Base-by-base conservation (phyloP, 805 yeast species). In the Hanseniaspora mollemarum region DNA sequence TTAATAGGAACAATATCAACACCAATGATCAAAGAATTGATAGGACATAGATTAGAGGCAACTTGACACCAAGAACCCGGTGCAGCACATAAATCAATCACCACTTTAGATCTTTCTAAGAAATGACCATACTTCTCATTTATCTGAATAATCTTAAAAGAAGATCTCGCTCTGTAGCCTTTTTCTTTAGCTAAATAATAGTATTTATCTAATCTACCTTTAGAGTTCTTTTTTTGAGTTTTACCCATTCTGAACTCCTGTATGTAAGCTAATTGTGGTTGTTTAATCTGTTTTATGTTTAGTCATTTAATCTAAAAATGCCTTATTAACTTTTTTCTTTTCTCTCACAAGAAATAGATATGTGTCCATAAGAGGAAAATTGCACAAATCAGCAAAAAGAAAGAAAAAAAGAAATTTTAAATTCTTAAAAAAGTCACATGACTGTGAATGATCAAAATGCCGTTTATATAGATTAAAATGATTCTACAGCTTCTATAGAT, bases 51-150 rank as follows among this genome's bases (percentile, higher is more conserved):
- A 54, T 87, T 84, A 1, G 95, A 80, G 0, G 98, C 98, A 40
- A 92, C 97, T 71, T 92, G 98, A 75, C 98, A 92, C 98, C 98
- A 92, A 3, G 96, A 87, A 52, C 98, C 98, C 38, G 97, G 97
- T 10, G 98, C 98, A 49, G 97, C 97, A 81, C 98, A 92, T 59
- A 92, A 73, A 75, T 92, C 98, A 48, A 92, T 85, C 40, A 92
- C 96, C 39, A 92, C 97, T 66, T 87, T 92, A 18, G 96, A 86
- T 63, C 86, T 84, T 59, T 88, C 96, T 49, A 88, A 70, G 65
- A 92, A 92, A 67, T 88, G 95, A 32, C 96, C 96, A 72, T 79
- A 92, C 65, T 92, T 92, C 64, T 92, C 96, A 69, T 92, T 92
- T 54, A 92, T 85, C 67, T 92, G 98, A 54, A 92, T 74, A 59